phyloP scores from a whole-genome alignment of 352 stramenopile species.

The Pythium phragmiticola region DNA sequence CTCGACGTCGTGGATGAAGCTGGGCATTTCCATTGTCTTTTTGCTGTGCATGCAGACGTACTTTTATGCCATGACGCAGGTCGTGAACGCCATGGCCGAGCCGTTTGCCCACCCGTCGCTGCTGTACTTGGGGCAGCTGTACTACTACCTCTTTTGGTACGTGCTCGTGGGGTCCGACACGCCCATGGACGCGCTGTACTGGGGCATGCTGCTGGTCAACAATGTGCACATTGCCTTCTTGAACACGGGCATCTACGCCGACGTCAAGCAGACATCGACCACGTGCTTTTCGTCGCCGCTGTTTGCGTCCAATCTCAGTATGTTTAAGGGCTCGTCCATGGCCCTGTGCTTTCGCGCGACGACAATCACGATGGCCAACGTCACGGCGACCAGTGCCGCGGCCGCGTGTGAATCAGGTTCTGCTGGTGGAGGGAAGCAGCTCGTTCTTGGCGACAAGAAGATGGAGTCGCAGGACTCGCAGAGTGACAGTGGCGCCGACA shows the following conservation, averaged over 20 bases:
- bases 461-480: background rate
- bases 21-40: constrained; percentile 74
- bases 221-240: constrained; percentile 87
- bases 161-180: constrained; percentile 78
- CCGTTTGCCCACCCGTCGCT: constrained; percentile 79
- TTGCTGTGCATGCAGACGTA: constrained; percentile 82
- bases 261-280: constrained; percentile 69
- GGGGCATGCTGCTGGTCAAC: constrained; percentile 81
- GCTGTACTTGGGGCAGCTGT: constrained; percentile 82
- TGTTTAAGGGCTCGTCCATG: constrained; percentile 43
- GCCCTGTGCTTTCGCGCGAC: constrained; percentile 61
- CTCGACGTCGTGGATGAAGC: constrained; percentile 67
- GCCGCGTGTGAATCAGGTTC: background rate
- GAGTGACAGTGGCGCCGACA: background rate
- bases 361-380: constrained; percentile 24
- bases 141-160: constrained; percentile 90
- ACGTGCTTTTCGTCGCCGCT: constrained; percentile 44
- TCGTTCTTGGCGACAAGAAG: background rate
- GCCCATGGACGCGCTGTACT: constrained; percentile 80
- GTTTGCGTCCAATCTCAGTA: constrained; percentile 26
- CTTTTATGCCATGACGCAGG: constrained; percentile 80
- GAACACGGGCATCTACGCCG: constrained; percentile 84
- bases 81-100: constrained; percentile 82
- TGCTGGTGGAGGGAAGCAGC: too few species aligned
- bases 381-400: constrained; percentile 13